Evolutionary conservation across 176 grass and related monocot genomes (phyloP), one percentile per base, ranked within the genome.

Genomic region (Carex myosuroides): DNA sequence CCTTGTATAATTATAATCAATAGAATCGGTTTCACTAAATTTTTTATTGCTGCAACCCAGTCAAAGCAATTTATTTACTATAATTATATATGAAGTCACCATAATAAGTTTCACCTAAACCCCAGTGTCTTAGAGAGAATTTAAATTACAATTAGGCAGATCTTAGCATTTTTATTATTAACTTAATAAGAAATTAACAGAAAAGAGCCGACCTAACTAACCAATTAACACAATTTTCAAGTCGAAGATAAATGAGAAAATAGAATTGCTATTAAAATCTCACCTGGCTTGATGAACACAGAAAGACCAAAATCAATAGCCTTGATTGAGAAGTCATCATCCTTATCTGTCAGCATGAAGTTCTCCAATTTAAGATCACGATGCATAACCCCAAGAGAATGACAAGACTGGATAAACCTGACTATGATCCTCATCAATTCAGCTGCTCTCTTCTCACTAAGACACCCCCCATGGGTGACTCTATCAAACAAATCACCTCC

Each of bases 301-400:
- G 96, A 99, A 21, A 99, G 91, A 44, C 96, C 96, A 84, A 99
- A 99, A 88, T 99, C 96, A 66, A 95, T 99, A 35, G 93, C 91
- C 69, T 99, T 99, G 53, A 99, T 92, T 12, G 96, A 99, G 30
- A 92, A 20, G 60, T 95, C 96, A 69, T 99, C 91, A 53, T 89
- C 87, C 85, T 88, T 88, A 64, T 99, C 88, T 52, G 83, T 81
- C 39, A 99, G 83, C 24, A 99, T 90, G 84, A 99, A 99, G 83
- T 99, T 99, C 72, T 99, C 96, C 16, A 94, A 90, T 75, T 95
- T 99, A 62, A 95, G 93, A 88, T 99, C 96, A 30, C 96, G 88
- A 42, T 99, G 96, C 90, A 99, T 99, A 54, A 99, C 93, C 39
- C 96, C 96, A 57, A 99, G 89, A 1, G 96, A 99, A 59, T 99